Evolutionary conservation across 306 rosid genomes (phyloP).

Genomic region (Ammopiptanthus mongolicus): DNA sequence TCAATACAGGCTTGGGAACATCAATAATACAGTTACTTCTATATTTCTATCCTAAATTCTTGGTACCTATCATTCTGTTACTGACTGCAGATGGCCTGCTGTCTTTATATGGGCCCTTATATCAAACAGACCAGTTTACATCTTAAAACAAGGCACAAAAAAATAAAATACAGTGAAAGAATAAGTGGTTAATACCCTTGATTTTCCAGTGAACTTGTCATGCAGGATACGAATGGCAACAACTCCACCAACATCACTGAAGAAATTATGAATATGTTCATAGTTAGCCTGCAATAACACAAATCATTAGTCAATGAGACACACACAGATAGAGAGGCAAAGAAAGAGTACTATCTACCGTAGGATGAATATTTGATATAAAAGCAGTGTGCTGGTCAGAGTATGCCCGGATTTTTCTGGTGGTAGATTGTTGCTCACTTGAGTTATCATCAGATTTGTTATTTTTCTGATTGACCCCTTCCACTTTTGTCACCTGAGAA

Average conservation of each 20-base stretch:
- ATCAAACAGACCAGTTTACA: not conserved
- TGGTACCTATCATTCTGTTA: too few species aligned
- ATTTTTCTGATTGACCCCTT: constrained; percentile 32
- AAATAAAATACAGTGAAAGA: not conserved
- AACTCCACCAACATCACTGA: constrained; percentile 80
- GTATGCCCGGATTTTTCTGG: constrained; percentile 44
- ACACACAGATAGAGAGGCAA: not conserved
- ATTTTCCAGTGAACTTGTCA: constrained; percentile 84
- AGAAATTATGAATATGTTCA: constrained; percentile 70
- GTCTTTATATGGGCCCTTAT: too few species aligned
- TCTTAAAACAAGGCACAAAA: not conserved
- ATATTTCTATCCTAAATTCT: too few species aligned
- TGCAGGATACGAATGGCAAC: constrained; percentile 68
- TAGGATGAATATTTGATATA: constrained; percentile 60
- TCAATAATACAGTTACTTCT: too few species aligned
- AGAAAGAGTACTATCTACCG: constrained; percentile 34
- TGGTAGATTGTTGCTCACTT: constrained; percentile 37
- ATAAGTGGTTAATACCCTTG: constrained; percentile 60
- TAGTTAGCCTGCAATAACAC: constrained; percentile 54
- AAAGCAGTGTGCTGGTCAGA: constrained; percentile 87
- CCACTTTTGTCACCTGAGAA: constrained; percentile 30
- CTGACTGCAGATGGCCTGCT: too few species aligned
- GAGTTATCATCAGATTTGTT: constrained; percentile 30
- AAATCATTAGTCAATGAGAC: constrained; percentile 1
- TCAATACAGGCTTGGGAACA: too few species aligned